Evolutionary conservation across 768 basidiomycete genomes (phyloP).

Genomic region (Tylopilus sp.): DNA sequence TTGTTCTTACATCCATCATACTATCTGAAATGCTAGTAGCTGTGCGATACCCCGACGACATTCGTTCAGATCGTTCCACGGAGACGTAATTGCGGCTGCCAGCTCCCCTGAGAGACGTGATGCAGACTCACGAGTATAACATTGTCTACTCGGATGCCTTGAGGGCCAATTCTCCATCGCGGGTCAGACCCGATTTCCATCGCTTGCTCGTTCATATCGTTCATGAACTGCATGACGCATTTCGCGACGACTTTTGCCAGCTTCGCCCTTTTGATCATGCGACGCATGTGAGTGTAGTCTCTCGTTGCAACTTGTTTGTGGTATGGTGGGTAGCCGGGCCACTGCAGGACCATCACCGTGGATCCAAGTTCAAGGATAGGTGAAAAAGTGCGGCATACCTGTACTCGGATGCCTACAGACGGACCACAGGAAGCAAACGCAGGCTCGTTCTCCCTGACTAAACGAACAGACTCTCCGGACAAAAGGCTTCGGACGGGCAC

Average conservation of each 20-base stretch:
- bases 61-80: not conserved
- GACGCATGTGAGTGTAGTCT: constrained; percentile 65
- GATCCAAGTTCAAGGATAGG: not conserved
- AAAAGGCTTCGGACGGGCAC: constrained; percentile 57
- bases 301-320: constrained; percentile 68
- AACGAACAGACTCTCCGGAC: constrained; percentile 48
- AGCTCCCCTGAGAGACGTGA: constrained; percentile 75
- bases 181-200: constrained; percentile 6
- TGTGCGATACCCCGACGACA: not conserved
- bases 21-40: not conserved
- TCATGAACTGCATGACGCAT: constrained; percentile 38
- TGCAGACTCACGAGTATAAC: constrained; percentile 65
- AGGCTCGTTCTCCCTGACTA: constrained; percentile 51
- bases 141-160: constrained; percentile 7
- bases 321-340: constrained; percentile 73
- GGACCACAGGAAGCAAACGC: constrained; percentile 67
- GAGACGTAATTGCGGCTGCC: constrained; percentile 72
- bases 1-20: no score
- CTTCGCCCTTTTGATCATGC: constrained; percentile 64
- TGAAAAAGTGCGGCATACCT: constrained; percentile 37
- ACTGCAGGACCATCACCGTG: constrained; percentile 37
- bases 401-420: constrained; percentile 67
- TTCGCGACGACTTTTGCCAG: constrained; percentile 71
- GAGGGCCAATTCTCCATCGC: constrained; percentile 16
- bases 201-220: not conserved